These are phyloP conservation scores for Thinopyrum elongatum DNA, from an alignment of 176 grass and related monocot genomes.

Conservation along the genomic window DNA sequence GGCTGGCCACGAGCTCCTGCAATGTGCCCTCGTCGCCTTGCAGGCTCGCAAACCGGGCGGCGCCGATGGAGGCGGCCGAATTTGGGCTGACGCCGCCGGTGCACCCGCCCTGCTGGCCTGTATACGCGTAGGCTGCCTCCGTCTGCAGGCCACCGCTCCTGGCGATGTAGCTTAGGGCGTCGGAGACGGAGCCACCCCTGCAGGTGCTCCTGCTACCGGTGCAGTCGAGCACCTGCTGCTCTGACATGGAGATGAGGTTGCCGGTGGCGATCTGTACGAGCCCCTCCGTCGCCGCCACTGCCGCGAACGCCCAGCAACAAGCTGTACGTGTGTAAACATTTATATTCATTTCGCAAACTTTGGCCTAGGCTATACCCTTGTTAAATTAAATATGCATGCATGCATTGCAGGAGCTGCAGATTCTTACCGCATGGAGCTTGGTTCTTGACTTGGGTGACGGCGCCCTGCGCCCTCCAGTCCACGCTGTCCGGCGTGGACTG, in stretches of 20 bases:
- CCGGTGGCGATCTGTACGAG: slow-evolving; percentile 19
- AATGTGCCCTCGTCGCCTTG: slow-evolving; percentile 35
- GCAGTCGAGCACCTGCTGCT: slow-evolving; percentile 45
- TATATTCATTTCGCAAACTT: background rate
- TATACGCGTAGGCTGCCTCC: slow-evolving; percentile 42
- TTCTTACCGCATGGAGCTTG: slow-evolving; percentile 29
- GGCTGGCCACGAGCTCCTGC: slow-evolving; percentile 25
- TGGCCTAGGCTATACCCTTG: too few relatives aligned
- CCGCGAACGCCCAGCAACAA: slow-evolving; percentile 51
- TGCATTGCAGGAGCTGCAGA: background rate
- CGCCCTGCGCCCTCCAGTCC: slow-evolving; percentile 43
- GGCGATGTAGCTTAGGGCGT: slow-evolving; percentile 32
- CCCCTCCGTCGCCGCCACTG: slow-evolving; percentile 38
- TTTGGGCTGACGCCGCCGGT: background rate
- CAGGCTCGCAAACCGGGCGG: background rate
- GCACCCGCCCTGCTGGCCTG: slow-evolving; percentile 27
- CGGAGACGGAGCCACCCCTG: slow-evolving; percentile 18
- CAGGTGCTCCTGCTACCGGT: background rate
- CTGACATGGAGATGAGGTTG: slow-evolving; percentile 33
- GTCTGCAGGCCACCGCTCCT: slow-evolving; percentile 37
- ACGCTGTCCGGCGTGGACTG: slow-evolving; percentile 10
- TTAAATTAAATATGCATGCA: too few relatives aligned
- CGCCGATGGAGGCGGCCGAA: background rate
- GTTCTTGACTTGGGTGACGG: slow-evolving; percentile 46
- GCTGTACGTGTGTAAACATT: background rate